Evolutionary conservation across 768 basidiomycete species (phyloP).

Genomic region (Mycena galopus): DNA sequence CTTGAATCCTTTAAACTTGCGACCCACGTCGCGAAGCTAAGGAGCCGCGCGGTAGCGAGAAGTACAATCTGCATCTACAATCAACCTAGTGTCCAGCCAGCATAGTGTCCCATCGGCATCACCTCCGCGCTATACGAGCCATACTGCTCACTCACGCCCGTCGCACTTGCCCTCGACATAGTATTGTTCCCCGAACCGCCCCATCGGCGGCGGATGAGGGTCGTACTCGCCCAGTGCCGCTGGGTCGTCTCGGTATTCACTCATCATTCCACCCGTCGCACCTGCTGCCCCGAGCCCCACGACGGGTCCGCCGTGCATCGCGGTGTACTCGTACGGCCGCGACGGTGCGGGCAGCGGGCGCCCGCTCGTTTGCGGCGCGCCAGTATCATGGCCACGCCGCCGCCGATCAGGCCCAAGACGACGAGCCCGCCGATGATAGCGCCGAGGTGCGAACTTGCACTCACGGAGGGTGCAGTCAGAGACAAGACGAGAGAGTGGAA

Average conservation of each 20-base stretch:
- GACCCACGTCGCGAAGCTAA: background rate
- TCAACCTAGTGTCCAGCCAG: background rate
- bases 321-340: slow-evolving; percentile 29
- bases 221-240: background rate
- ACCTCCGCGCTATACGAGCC: slow-evolving; percentile 31
- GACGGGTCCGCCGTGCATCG: slow-evolving; percentile 22
- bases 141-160: slow-evolving; percentile 26
- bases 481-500: no score
- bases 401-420: slow-evolving; percentile 55
- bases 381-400: slow-evolving; percentile 55
- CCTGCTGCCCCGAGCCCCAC: slow-evolving; percentile 30
- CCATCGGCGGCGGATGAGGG: slow-evolving; percentile 29
- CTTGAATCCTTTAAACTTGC: background rate
- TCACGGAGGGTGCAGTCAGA: slow-evolving; percentile 34
- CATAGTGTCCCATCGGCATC: background rate
- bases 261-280: slow-evolving; percentile 6
- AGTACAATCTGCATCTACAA: background rate
- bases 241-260: slow-evolving; percentile 26
- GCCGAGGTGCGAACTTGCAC: slow-evolving; percentile 37
- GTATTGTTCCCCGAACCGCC: slow-evolving; percentile 17
- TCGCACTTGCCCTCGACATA: slow-evolving; percentile 2
- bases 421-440: slow-evolving; percentile 56
- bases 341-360: slow-evolving; percentile 60
- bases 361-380: slow-evolving; percentile 77
- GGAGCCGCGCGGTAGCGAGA: background rate